These are phyloP conservation scores for Herpetomonas muscarum DNA, from an alignment of 208 protist species.

Conservation along the genomic window DNA sequence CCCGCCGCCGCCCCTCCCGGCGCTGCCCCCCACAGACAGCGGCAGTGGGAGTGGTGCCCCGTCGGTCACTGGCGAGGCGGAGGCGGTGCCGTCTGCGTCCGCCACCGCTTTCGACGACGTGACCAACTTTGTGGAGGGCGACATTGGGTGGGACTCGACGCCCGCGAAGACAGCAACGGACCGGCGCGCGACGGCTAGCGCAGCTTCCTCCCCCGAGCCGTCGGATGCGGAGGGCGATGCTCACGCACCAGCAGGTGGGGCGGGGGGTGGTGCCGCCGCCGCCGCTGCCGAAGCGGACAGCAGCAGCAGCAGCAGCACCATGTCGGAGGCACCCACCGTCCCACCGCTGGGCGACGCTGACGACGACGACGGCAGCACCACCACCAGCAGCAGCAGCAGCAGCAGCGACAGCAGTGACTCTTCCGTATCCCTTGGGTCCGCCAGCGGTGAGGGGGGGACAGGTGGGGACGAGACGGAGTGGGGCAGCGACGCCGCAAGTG, in stretches of 20 bases:
- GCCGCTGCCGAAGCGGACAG: background rate
- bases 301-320: background rate
- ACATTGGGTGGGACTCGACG: background rate
- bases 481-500: background rate
- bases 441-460: background rate
- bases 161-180: background rate
- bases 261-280: background rate
- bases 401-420: conserved; percentile 3
- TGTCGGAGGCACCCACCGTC: background rate
- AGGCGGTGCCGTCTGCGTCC: background rate
- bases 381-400: background rate
- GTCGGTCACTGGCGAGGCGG: background rate
- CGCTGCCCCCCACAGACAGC: conserved; percentile 4
- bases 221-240: background rate
- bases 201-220: too few species aligned
- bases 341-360: background rate
- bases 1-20: background rate
- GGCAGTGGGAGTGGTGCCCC: background rate
- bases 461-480: conserved; percentile 5
- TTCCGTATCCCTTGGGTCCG: background rate
- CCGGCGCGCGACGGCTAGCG: background rate
- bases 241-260: background rate
- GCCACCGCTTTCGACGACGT: background rate
- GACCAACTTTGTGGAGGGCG: conserved; percentile 1
- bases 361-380: background rate